Evolutionary conservation across 1,284 basidiomycete species (phyloP), one percentile per base, ranked within the genome.

Genomic region (Ganoderma lucidum): DNA sequence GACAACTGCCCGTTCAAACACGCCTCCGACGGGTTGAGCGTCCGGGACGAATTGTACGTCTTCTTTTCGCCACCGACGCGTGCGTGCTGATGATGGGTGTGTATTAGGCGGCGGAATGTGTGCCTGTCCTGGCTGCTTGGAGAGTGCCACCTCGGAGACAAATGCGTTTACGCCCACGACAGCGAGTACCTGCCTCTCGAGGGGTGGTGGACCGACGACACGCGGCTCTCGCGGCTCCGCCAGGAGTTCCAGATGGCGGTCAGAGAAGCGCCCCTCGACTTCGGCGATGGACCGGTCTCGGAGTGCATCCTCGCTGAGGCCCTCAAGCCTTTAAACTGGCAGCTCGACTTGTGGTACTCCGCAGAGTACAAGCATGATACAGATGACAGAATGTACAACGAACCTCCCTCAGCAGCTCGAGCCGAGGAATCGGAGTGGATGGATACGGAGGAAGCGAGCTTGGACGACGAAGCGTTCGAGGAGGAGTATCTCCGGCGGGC

Each of bases 11-110:
- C 67, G 9, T 88, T 78, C 74, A 84, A 81, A 28, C 88, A 89
- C 77, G 84, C 85, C 1, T 85, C 85, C 0, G 87, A 89, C 73
- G 72, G 79, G 44, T 83, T 82, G 75, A 88, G 87, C 71, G 80
- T 87, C 3, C 80, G 85, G 14, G 86, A 89, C 70, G 78, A 80
- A 12, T 74, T 86, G 87, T 88, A 65, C 71, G 86, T 80, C 45
- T 23, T 23, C 23, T 23, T 23, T 23, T 23, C 23, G 23, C 23
- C 23, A 9, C 85, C 86, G 32, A 3, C 63, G 6, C 17, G 15
- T 4, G 23, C 10, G 1, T 41, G 23, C 23, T 23, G 23, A 23
- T 23, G 23, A 23, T 23, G 23, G 23, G 23, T 23, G 23, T 23
- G 23, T 23, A 23, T 23, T 23, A 82, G 81, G 1, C 82, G 83